Base-by-base conservation (phyloP, 768 basidiomycete genomes). In the Boletus subcaerulescens region DNA sequence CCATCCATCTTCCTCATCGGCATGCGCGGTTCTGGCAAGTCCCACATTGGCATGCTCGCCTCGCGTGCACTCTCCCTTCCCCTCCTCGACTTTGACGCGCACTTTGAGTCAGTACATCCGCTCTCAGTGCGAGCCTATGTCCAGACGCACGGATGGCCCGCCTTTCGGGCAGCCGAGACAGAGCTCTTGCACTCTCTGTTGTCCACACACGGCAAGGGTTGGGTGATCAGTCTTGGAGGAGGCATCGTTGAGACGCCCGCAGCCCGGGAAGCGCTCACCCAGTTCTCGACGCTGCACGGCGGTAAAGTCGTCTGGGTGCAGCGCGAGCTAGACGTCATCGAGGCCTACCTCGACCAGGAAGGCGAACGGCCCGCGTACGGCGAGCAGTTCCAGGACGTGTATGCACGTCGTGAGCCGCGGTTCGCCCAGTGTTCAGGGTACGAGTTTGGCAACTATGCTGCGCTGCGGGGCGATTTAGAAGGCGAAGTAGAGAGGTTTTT, bases 21-120 rank as follows among this genome's bases (percentile, higher is more conserved):
- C 26, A 98, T 99, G 97, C 89, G 96, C 17, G 97, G 97, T 12
- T 89, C 93, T 1, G 97, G 97, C 31, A 98, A 99, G 75, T 92
- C 91, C 2, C 87, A 86, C 71, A 80, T 98, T 55, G 93, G 95
- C 15, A 75, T 80, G 50, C 75, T 94, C 32, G 94, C 91, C 15
- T 86, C 91, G 0, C 69, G 78, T 9, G 75, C 85, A 2, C 80
- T 98, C 13, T 81, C 80, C 2, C 88, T 93, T 79, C 76, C 80
- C 1, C 79, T 86, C 63, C 71, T 95, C 62, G 97, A 99, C 61
- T 94, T 94, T 38, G 97, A 99, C 63, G 74, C 72, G 10, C 83
- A 80, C 65, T 93, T 98, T 65, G 84, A 81, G 57, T 74, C 78
- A 40, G 80, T 86, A 53, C 77, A 86, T 57, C 70, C 80, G 29